Conservation (phyloP, 2,329 filamentous ascomycete species). For the Zasmidium angulare region DNA sequence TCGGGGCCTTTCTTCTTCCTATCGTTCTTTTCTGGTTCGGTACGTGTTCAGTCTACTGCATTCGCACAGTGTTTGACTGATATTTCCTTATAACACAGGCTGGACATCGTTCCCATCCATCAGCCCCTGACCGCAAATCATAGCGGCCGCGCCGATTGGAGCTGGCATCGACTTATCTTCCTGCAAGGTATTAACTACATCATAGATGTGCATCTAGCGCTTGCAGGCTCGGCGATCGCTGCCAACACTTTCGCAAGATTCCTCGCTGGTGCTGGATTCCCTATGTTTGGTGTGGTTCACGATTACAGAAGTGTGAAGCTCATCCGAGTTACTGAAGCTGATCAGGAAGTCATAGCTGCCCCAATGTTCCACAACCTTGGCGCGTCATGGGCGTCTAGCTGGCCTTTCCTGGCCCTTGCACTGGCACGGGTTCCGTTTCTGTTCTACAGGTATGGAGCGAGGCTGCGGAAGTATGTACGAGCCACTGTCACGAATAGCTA, state of each 20-base stretch:
- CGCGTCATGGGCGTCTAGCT: constrained; percentile 32
- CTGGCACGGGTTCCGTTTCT: constrained; percentile 29
- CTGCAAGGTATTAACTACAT: constrained; percentile 36
- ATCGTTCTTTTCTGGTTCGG: constrained; percentile 44
- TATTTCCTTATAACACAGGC: background rate
- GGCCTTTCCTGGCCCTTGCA: constrained; percentile 33
- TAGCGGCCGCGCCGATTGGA: constrained; percentile 42
- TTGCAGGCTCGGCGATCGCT: constrained; percentile 39
- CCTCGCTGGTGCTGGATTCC: constrained; percentile 36
- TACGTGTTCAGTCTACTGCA: background rate
- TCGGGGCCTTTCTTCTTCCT: constrained; percentile 47
- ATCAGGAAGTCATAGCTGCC: no score
- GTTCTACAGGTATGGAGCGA: constrained; percentile 29
- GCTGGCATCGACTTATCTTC: constrained; percentile 39
- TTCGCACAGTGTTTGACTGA: background rate
- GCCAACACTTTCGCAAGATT: constrained; percentile 34
- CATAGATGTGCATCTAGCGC: constrained; percentile 50
- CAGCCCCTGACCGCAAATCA: constrained; percentile 43
- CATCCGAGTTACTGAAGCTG: no score
- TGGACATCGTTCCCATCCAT: constrained; percentile 51
- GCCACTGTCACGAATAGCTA: background rate
- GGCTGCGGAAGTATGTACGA: constrained; percentile 21
- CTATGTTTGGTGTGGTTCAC: constrained; percentile 35
- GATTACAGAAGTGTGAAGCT: no score
- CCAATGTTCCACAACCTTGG: constrained; percentile 38